Conservation (phyloP, 2,329 filamentous ascomycete genomes). For the Neonectria neomacrospora region DNA sequence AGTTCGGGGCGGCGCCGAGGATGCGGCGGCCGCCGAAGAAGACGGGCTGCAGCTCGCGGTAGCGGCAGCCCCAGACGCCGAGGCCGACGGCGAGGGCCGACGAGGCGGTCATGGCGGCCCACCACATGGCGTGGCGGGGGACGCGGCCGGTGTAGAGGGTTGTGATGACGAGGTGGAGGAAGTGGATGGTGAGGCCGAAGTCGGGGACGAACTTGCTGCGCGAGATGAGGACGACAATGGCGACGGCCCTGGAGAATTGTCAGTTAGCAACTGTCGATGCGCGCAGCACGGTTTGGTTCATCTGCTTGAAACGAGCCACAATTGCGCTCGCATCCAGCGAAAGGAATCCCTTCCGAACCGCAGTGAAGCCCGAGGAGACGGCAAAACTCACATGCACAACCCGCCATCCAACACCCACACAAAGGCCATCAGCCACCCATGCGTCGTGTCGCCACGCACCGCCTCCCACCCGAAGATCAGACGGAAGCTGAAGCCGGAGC, state of each 20-base stretch:
- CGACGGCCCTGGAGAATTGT: slow-evolving; percentile 71
- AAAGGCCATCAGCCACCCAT: slow-evolving; percentile 69
- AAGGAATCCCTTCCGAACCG: neutral
- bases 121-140: slow-evolving; percentile 87
- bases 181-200: slow-evolving; percentile 90
- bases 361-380: neutral
- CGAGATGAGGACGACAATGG: slow-evolving; percentile 83
- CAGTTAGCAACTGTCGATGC: slow-evolving; percentile 16
- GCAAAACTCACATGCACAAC: slow-evolving; percentile 58
- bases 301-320: neutral
- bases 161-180: slow-evolving; percentile 81
- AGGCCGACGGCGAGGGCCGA: slow-evolving; percentile 63
- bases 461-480: slow-evolving; percentile 68
- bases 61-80: slow-evolving; percentile 91
- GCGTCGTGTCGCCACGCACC: slow-evolving; percentile 70
- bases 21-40: slow-evolving; percentile 76
- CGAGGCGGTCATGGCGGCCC: slow-evolving; percentile 68
- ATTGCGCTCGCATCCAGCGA: neutral
- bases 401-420: slow-evolving; percentile 68
- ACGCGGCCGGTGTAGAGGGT: slow-evolving; percentile 81
- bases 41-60: slow-evolving; percentile 89
- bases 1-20: slow-evolving; percentile 57
- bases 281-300: neutral
- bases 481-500: slow-evolving; percentile 63
- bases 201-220: slow-evolving; percentile 95